Evolutionary conservation across 2,329 filamentous ascomycete genomes (phyloP).

Genomic region (Aspergillus latus): DNA sequence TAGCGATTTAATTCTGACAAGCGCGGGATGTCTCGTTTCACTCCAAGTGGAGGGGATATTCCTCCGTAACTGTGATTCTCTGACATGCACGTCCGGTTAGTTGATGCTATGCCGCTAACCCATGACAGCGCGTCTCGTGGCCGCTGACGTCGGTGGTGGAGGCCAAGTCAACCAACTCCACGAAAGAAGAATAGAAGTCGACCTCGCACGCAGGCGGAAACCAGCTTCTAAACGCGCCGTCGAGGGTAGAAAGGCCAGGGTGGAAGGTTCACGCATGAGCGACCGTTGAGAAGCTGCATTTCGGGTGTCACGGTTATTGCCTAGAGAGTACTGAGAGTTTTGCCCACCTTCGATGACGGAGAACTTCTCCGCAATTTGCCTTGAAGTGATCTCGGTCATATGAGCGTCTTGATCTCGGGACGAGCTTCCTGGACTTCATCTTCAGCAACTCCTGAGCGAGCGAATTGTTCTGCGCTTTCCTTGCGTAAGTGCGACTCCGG

Average conservation of each 20-base stretch:
- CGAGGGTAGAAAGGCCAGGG: background rate
- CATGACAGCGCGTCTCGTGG: conserved; percentile 22
- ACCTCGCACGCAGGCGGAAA: background rate
- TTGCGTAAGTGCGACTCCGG: background rate
- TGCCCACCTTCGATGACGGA: conserved; percentile 7
- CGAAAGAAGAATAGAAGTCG: background rate
- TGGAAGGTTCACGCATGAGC: background rate
- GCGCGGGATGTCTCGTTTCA: background rate
- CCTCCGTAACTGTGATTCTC: conserved; percentile 6
- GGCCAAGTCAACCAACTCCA: background rate
- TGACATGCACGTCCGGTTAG: conserved; percentile 8
- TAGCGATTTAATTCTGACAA: background rate
- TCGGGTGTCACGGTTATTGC: too few relatives aligned
- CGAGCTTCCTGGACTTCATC: background rate
- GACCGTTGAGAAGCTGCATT: background rate
- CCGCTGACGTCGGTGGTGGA: conserved; percentile 31
- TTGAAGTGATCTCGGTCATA: background rate
- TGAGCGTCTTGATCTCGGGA: background rate
- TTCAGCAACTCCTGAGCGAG: background rate
- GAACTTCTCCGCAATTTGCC: background rate
- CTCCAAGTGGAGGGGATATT: background rate
- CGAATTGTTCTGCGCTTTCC: background rate
- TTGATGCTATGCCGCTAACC: conserved; percentile 5
- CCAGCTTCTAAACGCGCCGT: background rate
- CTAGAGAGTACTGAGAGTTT: background rate